A percentile compares a stretch with the other conserved stretches of the same genome.
phyloP scores from a whole-genome alignment of 2,329 filamentous ascomycete species.

The Talaromyces sp. region DNA sequence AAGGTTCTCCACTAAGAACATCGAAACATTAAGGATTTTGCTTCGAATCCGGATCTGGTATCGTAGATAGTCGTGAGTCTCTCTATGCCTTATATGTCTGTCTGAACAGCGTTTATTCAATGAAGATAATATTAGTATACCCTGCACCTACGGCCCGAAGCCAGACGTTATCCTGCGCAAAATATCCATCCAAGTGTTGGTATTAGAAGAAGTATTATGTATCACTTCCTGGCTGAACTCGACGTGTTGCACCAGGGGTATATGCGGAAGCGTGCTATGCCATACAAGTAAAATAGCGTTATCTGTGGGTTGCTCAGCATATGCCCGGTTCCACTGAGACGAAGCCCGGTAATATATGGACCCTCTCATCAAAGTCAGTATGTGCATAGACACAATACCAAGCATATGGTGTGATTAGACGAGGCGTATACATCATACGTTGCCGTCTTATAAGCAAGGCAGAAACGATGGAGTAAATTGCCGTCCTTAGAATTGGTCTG shows the following conservation, averaged over 20 bases:
- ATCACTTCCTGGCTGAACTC: background rate
- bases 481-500: slow-evolving; percentile 22
- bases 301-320: slow-evolving; percentile 13
- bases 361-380: background rate
- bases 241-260: slow-evolving; percentile 25
- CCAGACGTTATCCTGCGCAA: slow-evolving; percentile 29
- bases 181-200: background rate
- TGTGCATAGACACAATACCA: background rate
- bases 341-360: background rate
- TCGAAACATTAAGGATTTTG: too few relatives aligned
- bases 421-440: background rate
- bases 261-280: slow-evolving; percentile 34
- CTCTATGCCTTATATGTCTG: too few relatives aligned
- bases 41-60: too few relatives aligned
- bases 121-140: too few relatives aligned
- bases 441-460: background rate
- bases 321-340: background rate
- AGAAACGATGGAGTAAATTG: background rate
- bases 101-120: too few relatives aligned
- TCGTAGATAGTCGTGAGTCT: too few relatives aligned
- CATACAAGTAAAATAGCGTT: slow-evolving; percentile 42
- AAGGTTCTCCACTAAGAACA: too few relatives aligned
- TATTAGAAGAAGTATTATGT: slow-evolving; percentile 21
- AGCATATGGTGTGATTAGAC: too few relatives aligned
- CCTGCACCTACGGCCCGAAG: too few relatives aligned